Conservation (phyloP, 257 asterid genomes). For the Leonotis leonurus region DNA sequence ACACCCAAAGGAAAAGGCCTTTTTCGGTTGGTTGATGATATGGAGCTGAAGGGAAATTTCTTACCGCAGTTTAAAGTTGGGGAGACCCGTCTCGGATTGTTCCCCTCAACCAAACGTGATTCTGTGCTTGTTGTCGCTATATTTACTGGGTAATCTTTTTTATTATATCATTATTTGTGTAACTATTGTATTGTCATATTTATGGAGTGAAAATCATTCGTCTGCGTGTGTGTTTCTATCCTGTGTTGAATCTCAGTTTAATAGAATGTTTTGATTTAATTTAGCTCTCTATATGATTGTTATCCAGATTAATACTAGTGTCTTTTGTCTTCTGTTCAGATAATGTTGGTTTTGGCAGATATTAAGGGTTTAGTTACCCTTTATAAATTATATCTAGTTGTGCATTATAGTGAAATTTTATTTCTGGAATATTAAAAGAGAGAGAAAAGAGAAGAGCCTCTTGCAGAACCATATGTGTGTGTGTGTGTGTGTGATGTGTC, state of each 20-base stretch:
- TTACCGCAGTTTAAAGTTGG: slow-evolving; percentile 36
- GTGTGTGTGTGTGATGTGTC: too few relatives aligned
- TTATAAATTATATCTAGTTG: background rate
- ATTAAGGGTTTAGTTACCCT: too few relatives aligned
- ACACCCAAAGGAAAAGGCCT: background rate
- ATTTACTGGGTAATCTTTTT: slow-evolving; percentile 31
- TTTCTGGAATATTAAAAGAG: background rate
- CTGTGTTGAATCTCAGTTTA: too few relatives aligned
- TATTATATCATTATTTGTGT: too few relatives aligned
- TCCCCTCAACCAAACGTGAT: slow-evolving; percentile 22
- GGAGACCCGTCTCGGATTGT: slow-evolving; percentile 25
- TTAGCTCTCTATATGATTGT: too few relatives aligned
- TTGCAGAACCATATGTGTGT: too few relatives aligned
- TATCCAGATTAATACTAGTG: too few relatives aligned
- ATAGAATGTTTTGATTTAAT: too few relatives aligned
- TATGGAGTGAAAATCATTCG: background rate
- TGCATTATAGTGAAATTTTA: background rate
- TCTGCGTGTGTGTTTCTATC: background rate
- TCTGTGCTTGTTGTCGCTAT: slow-evolving; percentile 23
- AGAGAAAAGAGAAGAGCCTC: background rate
- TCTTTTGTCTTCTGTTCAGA: too few relatives aligned
- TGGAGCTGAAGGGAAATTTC: slow-evolving; percentile 62
- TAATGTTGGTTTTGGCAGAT: too few relatives aligned
- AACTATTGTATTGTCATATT: background rate
- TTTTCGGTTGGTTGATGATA: background rate